phyloP scores from a whole-genome alignment of 1,284 basidiomycete species.

The Gymnopus androsaceus region DNA sequence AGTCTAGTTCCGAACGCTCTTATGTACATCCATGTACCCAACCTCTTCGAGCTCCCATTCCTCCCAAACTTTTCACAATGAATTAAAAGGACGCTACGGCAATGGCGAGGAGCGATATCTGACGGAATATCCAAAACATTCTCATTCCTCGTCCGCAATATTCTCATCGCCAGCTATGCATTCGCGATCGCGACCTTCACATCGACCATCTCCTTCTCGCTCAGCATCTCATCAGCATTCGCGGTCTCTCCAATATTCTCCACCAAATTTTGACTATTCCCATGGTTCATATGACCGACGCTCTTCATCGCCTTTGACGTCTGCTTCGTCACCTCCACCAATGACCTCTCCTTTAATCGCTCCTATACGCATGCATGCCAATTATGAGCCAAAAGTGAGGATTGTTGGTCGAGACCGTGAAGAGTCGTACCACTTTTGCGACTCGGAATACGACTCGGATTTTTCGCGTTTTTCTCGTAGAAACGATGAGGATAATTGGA shows the following conservation, averaged over 20 bases:
- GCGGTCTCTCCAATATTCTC: not conserved
- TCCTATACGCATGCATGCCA: not conserved
- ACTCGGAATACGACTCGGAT: not conserved
- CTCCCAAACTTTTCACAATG: not conserved
- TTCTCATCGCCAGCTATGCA: not conserved
- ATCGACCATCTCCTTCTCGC: not conserved
- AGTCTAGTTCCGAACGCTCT: not conserved
- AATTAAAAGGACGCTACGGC: not conserved
- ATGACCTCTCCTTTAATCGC: not conserved
- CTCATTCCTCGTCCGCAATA: not conserved
- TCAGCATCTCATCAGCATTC: not conserved
- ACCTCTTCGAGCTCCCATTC: too few relatives aligned
- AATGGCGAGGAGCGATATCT: not conserved
- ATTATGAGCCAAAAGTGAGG: not conserved
- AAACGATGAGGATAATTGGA: not conserved
- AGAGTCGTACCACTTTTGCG: not conserved
- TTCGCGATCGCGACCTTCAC: not conserved
- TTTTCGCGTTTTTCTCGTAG: not conserved
- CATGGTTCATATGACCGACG: not conserved
- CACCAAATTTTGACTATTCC: not conserved
- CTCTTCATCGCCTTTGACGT: slow-evolving; percentile 1
- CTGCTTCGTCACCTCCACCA: slow-evolving; percentile 3
- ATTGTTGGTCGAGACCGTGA: not conserved
- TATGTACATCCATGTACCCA: slow-evolving; percentile 7
- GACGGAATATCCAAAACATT: not conserved